Evolutionary conservation across 2,329 filamentous ascomycete genomes (phyloP).

Genomic region (Botrytis hyacinthi): DNA sequence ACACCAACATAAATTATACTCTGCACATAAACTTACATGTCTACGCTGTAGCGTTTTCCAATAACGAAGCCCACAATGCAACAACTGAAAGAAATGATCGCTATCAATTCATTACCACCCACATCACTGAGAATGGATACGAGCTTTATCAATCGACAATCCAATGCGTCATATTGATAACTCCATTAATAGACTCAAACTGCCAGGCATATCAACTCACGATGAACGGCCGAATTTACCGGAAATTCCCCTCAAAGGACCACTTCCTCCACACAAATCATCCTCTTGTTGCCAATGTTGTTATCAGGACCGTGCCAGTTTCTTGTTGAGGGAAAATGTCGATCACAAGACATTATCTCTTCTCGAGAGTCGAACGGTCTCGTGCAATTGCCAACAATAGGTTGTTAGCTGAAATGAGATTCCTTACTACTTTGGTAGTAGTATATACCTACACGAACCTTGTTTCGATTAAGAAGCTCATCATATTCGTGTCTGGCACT

Average conservation of each 20-base stretch:
- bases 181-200: conserved; percentile 1
- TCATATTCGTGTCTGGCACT: not conserved
- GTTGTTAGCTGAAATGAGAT: not conserved
- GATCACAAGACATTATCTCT: conserved; percentile 18
- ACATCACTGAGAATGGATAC: conserved; percentile 12
- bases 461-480: not conserved
- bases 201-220: not conserved
- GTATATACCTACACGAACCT: not conserved
- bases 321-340: not conserved
- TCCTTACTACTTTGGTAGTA: conserved; percentile 13
- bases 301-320: conserved; percentile 11
- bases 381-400: not conserved
- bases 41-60: not conserved
- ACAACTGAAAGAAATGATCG: not conserved
- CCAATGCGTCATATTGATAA: conserved; percentile 6
- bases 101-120: not conserved
- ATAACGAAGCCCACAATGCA: conserved; percentile 9
- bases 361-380: not conserved
- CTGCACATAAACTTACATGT: not conserved
- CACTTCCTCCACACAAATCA: not conserved
- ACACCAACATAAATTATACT: not conserved
- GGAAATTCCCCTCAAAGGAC: conserved; percentile 1
- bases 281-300: conserved; percentile 4
- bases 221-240: not conserved
- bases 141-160: not conserved